These are phyloP conservation scores for Vicia sativa DNA, from an alignment of 306 rosid genomes.

Conservation along the genomic window DNA sequence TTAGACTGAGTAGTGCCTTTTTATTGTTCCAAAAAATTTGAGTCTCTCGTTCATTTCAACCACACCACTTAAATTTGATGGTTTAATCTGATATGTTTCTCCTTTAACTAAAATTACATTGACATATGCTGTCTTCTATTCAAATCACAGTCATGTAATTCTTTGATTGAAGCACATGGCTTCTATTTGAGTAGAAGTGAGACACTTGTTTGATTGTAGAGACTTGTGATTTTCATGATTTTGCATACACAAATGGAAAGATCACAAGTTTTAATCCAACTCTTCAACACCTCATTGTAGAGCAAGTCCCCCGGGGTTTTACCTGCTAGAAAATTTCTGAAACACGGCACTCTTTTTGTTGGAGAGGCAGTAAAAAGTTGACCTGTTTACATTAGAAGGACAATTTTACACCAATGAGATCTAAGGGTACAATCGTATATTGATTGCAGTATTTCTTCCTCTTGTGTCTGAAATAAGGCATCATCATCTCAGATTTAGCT, in stretches of 20 bases:
- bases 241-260: slow-evolving; percentile 1
- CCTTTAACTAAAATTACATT: not conserved
- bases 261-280: not conserved
- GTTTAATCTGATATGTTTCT: not conserved
- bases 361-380: not conserved
- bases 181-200: not conserved
- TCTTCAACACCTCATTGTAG: not conserved
- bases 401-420: not conserved
- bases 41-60: not conserved
- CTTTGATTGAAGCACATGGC: not conserved
- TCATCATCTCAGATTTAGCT: slow-evolving; percentile 19
- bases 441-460: slow-evolving; percentile 25
- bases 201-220: not conserved
- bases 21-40: not conserved
- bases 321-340: not conserved
- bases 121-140: not conserved
- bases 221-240: not conserved
- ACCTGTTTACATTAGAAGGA: not conserved
- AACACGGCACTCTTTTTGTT: not conserved
- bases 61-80: not conserved
- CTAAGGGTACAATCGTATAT: slow-evolving; percentile 16
- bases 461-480: slow-evolving; percentile 25
- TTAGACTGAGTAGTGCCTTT: not conserved
- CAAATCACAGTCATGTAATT: not conserved
- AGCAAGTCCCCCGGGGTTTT: slow-evolving; percentile 1